Evolutionary conservation across 495 filamentous ascomycete species (phyloP).

Genomic region (Thermothielavioides terrestris): DNA sequence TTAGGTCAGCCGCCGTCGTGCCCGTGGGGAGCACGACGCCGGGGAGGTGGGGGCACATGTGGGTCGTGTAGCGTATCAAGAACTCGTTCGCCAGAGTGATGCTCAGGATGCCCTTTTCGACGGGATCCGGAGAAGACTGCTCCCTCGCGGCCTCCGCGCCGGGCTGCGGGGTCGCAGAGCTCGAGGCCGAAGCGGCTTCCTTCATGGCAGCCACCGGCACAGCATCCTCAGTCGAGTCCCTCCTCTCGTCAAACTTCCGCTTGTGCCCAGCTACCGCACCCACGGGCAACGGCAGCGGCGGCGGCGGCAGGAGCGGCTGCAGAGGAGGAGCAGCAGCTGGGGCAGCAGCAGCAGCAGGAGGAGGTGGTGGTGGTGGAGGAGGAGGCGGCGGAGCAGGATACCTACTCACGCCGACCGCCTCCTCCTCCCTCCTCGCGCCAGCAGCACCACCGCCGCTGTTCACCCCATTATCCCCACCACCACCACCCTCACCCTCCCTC

Average conservation of each 20-base stretch:
- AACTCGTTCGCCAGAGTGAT: slow-evolving; percentile 52
- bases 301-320: slow-evolving; percentile 14
- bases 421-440: background rate
- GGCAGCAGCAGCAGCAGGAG: background rate
- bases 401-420: background rate
- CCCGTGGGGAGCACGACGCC: slow-evolving; percentile 64
- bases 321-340: background rate
- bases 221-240: slow-evolving; percentile 11
- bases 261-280: slow-evolving; percentile 37
- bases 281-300: slow-evolving; percentile 10
- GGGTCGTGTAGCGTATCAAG: slow-evolving; percentile 59
- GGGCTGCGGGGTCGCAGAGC: slow-evolving; percentile 5
- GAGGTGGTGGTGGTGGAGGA: background rate
- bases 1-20: slow-evolving; percentile 57
- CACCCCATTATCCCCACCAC: no score
- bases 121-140: slow-evolving; percentile 45
- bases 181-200: background rate
- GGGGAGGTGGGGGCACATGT: slow-evolving; percentile 66
- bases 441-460: no score
- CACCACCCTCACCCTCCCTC: background rate
- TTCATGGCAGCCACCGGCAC: background rate
- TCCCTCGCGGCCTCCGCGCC: slow-evolving; percentile 2
- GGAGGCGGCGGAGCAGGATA: background rate
- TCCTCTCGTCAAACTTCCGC: slow-evolving; percentile 34
- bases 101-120: slow-evolving; percentile 61